A percentile compares a stretch with the other conserved stretches of the same genome.
phyloP scores from a whole-genome alignment of 441 rosid genomes.

The Pelargonium citronellum region DNA sequence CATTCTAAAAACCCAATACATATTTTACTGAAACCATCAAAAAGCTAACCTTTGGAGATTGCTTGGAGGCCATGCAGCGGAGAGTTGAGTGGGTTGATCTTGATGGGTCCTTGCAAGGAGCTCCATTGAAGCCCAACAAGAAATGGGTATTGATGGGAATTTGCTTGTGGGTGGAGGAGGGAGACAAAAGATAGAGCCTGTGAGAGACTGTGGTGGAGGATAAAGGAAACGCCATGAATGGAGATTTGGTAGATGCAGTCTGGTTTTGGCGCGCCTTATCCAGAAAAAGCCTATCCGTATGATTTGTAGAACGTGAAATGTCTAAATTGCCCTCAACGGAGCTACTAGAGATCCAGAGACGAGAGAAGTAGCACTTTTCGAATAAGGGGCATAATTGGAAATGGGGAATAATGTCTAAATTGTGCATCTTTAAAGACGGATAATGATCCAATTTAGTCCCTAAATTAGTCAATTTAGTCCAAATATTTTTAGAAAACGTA shows the following conservation, averaged over 20 bases:
- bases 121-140: slow-evolving; percentile 20
- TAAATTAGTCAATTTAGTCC: too few species aligned
- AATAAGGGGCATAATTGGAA: too few species aligned
- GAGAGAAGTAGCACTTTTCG: too few species aligned
- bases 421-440: too few species aligned
- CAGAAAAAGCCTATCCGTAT: slow-evolving; percentile 26
- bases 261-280: slow-evolving; percentile 45
- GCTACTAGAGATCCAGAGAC: neutral
- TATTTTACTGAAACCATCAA: neutral
- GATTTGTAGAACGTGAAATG: neutral
- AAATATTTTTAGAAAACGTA: too few species aligned
- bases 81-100: slow-evolving; percentile 21
- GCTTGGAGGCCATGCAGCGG: slow-evolving; percentile 28
- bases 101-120: slow-evolving; percentile 11
- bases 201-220: slow-evolving; percentile 34
- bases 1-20: neutral
- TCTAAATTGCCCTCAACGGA: neutral
- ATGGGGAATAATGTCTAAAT: too few species aligned
- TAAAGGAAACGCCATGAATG: slow-evolving; percentile 47
- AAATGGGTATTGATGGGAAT: slow-evolving; percentile 26
- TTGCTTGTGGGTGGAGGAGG: slow-evolving; percentile 22
- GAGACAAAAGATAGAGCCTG: slow-evolving; percentile 19
- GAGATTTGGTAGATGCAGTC: slow-evolving; percentile 17
- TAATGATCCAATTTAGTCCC: too few species aligned
- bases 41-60: slow-evolving; percentile 31